These are phyloP conservation scores for Pterocarpus macrocarpus DNA, from an alignment of 306 rosid genomes.

Conservation along the genomic window DNA sequence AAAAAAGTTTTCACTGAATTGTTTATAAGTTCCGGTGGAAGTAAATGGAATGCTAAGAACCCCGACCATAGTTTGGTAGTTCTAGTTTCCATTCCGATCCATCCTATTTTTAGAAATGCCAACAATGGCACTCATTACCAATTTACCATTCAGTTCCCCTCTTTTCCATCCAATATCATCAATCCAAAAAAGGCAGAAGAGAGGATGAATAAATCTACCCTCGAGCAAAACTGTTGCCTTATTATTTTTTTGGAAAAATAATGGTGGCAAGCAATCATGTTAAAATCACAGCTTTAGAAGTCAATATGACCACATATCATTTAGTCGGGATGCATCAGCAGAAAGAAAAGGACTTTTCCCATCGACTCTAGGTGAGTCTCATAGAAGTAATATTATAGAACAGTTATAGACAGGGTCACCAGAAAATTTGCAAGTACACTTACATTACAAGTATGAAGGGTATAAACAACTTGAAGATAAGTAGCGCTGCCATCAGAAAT, in stretches of 20 bases:
- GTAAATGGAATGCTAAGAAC: not conserved
- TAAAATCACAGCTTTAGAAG: conserved; percentile 36
- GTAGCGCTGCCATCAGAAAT: conserved; percentile 91
- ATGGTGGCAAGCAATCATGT: conserved; percentile 16
- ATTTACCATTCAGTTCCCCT: not conserved
- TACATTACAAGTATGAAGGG: conserved; percentile 94
- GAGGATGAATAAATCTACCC: conserved; percentile 24
- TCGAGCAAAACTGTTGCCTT: not conserved
- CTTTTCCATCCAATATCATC: not conserved
- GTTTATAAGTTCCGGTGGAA: not conserved
- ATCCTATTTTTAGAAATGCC: not conserved
- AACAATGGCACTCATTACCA: not conserved
- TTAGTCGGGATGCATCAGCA: conserved; percentile 8
- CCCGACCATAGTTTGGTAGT: not conserved
- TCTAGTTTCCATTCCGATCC: not conserved
- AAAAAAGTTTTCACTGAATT: not conserved
- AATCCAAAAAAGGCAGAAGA: not conserved
- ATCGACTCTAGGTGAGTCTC: conserved; percentile 12
- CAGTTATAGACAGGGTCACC: conserved; percentile 9
- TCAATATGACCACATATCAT: conserved; percentile 2
- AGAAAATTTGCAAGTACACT: conserved; percentile 53
- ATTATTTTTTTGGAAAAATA: not conserved
- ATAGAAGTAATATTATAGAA: conserved; percentile 27
- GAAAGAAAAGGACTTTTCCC: conserved; percentile 25
- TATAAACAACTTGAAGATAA: conserved; percentile 86